Base-by-base conservation (phyloP, 2,329 filamentous ascomycete species). In the Fusarium foetens region DNA sequence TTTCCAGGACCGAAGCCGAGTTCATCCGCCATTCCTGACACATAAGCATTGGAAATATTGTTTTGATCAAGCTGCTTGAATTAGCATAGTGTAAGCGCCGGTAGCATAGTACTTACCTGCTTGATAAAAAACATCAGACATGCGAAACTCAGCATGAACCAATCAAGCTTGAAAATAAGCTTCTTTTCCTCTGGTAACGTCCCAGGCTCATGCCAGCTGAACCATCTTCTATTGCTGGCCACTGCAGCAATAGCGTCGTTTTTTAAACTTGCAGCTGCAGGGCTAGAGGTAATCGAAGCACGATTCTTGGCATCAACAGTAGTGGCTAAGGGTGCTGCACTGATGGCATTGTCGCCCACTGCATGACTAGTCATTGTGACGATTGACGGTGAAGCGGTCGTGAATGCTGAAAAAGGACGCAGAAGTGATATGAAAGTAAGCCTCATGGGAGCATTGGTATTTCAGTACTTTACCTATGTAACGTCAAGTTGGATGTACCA, bases 121-220 rank as follows among this genome's bases (percentile, higher is more conserved):
- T 87, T 87, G 68, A 84, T 79, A 66, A 86, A 87, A 63, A 82
- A 86, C 29, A 81, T 83, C 6, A 87, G 71, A 52, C 85, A 87
- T 16, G 59, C 51, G 25, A 62, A 74, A 38, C 70, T 73, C 43
- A 82, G 39, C 11, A 87, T 80, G 63, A 86, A 87, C 75, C 83
- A 84, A 71, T 87, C 86, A 31, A 87, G 81, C 75, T 88, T 87
- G 59, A 83, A 79, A 23, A 86, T 80, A 14, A 88, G 81, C 43
- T 77, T 80, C 62, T 83, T 84, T 73, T 88, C 83, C 66, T 81
- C 79, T 5, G 76, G 76, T 14, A 78, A 80, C 0, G 82, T 84
- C 35, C 80, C 79, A 2, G 81, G 80, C 51, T 84, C 81, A 65
- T 85, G 82, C 84, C 83, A 85, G 53, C 81, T 80, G 57, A 83